Evolutionary conservation across 129 eudicot species (phyloP), one percentile per base, ranked within the genome.

Genomic region (Arctium minus): DNA sequence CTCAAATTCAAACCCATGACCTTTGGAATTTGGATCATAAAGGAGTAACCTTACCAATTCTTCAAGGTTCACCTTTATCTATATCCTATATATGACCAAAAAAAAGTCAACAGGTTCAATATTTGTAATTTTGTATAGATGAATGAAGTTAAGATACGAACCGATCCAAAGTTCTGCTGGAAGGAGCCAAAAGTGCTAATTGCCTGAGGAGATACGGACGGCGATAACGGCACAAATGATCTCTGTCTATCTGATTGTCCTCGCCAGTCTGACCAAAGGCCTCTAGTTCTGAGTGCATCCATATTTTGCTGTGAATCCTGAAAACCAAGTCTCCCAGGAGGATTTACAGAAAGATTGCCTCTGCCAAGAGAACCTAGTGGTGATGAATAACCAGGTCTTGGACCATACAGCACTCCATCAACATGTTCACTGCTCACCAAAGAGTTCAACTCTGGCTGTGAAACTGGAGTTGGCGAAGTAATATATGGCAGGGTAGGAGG

Each of bases 231-330:
- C 75, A 75, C 70, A n/a, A 86, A 67, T 38, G 89, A 68, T 44
- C 86, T 79, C 56, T 80, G 79, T 68, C 86, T 37, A 60, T 86
- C 89, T 29, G 84, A 50, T 15, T 77, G 62, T 11, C 77, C 84
- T 33, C 84, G 75, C 79, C 79, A 84, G 62, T 77, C 82, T 6
- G 89, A 82, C 84, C 83, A 86, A 67, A 73, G 80, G 29, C 85
- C 83, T 46, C 80, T 68, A 37, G 74, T 39, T 73, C 86, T 83
- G 56, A 72, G 73, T 46, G 76, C 77, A 75, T 83, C 86, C 32
- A 76, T 46, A 15, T 44, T 74, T 35, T 36, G 79, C 60, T 56
- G 72, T 27, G 38, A 60, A 50, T 83, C 81, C 74, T 73, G 85
- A 75, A 81, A 82, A 27, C 81, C 76, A 82, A 76, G 33, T n/a